These are phyloP conservation scores for Ascosphaera aggregata DNA, from an alignment of 2,329 filamentous ascomycete genomes.

Conservation along the genomic window DNA sequence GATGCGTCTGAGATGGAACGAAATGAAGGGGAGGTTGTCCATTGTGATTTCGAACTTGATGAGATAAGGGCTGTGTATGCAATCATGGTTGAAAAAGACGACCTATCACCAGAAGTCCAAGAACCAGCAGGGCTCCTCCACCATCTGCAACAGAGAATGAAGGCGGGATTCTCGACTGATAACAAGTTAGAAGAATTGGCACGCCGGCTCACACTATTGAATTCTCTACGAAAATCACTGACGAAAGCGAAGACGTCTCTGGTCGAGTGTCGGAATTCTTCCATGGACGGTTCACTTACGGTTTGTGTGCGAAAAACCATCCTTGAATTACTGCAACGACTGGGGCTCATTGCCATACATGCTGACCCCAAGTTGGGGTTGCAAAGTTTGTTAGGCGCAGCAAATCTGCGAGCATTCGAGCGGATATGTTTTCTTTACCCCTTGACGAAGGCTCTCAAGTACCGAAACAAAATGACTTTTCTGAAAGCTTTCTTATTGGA, in stretches of 20 bases:
- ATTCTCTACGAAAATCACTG: neutral
- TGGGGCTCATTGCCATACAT: neutral
- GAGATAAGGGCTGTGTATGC: constrained; percentile 9
- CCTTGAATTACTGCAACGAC: neutral
- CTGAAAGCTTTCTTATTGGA: neutral
- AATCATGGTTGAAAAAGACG: constrained; percentile 3
- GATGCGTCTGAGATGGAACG: neutral
- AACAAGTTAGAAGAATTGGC: neutral
- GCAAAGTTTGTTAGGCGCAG: neutral
- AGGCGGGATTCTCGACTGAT: neutral
- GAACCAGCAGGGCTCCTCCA: neutral
- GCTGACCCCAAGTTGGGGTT: neutral
- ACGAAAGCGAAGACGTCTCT: neutral
- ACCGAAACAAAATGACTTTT: neutral
- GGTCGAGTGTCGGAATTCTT: neutral
- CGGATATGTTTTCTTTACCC: neutral
- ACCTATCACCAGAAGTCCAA: neutral
- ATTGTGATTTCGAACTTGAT: constrained; percentile 9
- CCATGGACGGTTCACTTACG: neutral
- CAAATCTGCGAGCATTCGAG: neutral
- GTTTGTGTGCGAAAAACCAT: neutral
- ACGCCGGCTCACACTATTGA: neutral
- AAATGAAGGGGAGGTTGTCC: constrained; percentile 5
- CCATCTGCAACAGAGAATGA: neutral
- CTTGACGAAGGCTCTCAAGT: neutral